Evolutionary conservation across 1,284 basidiomycete genomes (phyloP).

Genomic region (Mycena citricolor): DNA sequence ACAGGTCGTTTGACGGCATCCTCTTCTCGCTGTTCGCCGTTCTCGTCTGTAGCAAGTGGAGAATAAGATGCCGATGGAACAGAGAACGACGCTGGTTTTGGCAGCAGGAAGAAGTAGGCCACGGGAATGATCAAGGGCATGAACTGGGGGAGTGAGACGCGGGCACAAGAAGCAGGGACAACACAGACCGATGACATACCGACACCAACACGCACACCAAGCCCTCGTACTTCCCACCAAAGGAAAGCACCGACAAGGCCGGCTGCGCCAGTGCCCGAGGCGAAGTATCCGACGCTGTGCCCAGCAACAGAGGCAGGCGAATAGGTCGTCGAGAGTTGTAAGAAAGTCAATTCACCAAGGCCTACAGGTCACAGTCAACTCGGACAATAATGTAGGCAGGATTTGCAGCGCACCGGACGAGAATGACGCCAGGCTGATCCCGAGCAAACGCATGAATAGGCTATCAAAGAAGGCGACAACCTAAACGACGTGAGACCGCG

Average conservation of each 20-base stretch:
- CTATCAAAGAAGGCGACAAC: constrained; percentile 77
- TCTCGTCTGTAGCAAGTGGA: constrained; percentile 49
- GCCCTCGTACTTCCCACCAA: constrained; percentile 90
- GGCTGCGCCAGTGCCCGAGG: constrained; percentile 92
- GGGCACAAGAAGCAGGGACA: constrained; percentile 7
- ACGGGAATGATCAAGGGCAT: constrained; percentile 77
- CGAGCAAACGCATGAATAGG: constrained; percentile 73
- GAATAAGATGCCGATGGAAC: constrained; percentile 47
- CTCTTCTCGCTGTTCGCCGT: constrained; percentile 41
- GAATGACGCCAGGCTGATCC: constrained; percentile 89
- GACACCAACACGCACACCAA: constrained; percentile 85
- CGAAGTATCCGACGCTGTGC: constrained; percentile 77
- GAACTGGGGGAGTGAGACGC: constrained; percentile 46
- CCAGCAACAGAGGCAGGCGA: constrained; percentile 68
- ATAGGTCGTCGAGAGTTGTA: constrained; percentile 90
- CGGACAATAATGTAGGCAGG: background rate
- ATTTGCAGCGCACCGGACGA: constrained; percentile 62
- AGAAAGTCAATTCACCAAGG: constrained; percentile 91
- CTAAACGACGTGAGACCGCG: constrained; percentile 39
- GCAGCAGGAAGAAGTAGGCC: constrained; percentile 76
- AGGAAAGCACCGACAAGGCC: constrained; percentile 90
- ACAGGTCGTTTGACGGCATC: constrained; percentile 41
- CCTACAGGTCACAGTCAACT: constrained; percentile 41
- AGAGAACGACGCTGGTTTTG: constrained; percentile 50
- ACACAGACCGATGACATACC: constrained; percentile 71